Conservation (phyloP, 495 filamentous ascomycete genomes). For the Aspergillus olivimuriae region DNA sequence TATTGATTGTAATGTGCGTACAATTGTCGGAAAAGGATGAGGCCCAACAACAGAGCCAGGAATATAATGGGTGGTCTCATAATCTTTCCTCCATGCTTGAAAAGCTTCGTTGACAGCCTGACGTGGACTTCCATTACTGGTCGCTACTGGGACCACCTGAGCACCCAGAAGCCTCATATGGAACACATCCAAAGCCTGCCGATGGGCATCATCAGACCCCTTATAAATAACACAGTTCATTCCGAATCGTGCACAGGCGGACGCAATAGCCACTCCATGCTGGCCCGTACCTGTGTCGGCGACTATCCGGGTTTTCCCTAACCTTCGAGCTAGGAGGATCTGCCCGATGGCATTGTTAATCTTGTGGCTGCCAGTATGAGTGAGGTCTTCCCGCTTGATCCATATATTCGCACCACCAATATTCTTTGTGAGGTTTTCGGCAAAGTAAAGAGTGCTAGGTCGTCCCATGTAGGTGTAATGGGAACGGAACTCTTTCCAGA, state of each 20-base stretch:
- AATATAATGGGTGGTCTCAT: constrained; percentile 91
- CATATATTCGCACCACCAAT: constrained; percentile 90
- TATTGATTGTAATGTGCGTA: constrained; percentile 91
- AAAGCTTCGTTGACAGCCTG: constrained; percentile 95
- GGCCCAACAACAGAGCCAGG: constrained; percentile 94
- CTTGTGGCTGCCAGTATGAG: constrained; percentile 83
- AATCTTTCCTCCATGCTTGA: constrained; percentile 79
- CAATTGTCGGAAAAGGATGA: constrained; percentile 94
- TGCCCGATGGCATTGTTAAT: constrained; percentile 98
- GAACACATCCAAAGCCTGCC: constrained; percentile 94
- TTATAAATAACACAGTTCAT: constrained; percentile 96
- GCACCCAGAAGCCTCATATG: constrained; percentile 96
- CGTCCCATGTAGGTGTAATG: constrained; percentile 90
- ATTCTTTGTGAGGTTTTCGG: constrained; percentile 66
- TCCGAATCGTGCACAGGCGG: constrained; percentile 90
- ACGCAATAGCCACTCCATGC: constrained; percentile 93
- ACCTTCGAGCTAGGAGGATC: constrained; percentile 69
- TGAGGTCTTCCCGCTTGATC: constrained; percentile 92
- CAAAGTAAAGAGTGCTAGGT: constrained; percentile 73
- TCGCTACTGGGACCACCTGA: constrained; percentile 80
- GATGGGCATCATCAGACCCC: constrained; percentile 95
- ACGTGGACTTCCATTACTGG: constrained; percentile 74
- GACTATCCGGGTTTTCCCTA: constrained; percentile 92
- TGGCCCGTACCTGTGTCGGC: constrained; percentile 95
- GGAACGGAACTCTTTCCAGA: constrained; percentile 86